A percentile compares a stretch with the other conserved stretches of the same genome.
These are phyloP conservation scores for Thermoascus crustaceus DNA, from an alignment of 2,329 filamentous ascomycete species.

Conservation along the genomic window DNA sequence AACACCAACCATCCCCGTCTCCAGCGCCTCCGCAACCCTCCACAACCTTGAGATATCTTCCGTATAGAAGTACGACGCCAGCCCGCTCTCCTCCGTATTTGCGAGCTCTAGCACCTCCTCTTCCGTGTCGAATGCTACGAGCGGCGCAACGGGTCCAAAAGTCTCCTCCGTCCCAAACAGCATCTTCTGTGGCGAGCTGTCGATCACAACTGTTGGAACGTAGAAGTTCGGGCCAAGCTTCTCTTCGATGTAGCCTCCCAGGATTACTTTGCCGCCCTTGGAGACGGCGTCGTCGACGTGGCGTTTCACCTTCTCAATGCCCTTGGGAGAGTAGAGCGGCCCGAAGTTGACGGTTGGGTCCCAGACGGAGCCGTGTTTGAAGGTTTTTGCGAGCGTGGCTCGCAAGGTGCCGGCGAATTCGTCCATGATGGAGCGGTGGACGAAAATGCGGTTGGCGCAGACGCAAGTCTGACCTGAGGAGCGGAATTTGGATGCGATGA, in stretches of 20 bases:
- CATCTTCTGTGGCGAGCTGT: constrained; percentile 11
- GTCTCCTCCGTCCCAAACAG: constrained; percentile 22
- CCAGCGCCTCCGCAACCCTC: constrained; percentile 51
- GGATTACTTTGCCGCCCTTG: constrained; percentile 20
- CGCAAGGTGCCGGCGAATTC: constrained; percentile 43
- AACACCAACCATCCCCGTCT: constrained; percentile 49
- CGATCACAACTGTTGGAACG: constrained; percentile 16
- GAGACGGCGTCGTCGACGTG: constrained; percentile 18
- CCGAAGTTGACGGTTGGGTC: constrained; percentile 23
- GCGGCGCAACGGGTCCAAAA: constrained; percentile 21
- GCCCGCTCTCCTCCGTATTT: constrained; percentile 73
- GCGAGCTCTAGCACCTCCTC: constrained; percentile 78
- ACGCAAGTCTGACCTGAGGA: constrained; percentile 20
- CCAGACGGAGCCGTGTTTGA: constrained; percentile 23
- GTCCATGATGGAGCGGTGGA: constrained; percentile 33
- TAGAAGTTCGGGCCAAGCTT: constrained; percentile 15
- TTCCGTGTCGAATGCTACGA: constrained; percentile 60
- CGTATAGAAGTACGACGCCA: constrained; percentile 92
- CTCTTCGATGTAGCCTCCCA: constrained; percentile 14
- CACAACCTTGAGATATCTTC: constrained; percentile 51
- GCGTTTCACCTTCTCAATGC: constrained; percentile 14
- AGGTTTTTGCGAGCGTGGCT: constrained; percentile 28
- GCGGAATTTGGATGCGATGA: neutral
- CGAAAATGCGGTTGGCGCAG: constrained; percentile 32
- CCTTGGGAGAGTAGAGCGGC: constrained; percentile 8